A percentile compares a stretch with the other conserved stretches of the same genome.
Evolutionary conservation across 495 filamentous ascomycete genomes (phyloP).

Genomic region (Daldinia concentrica): DNA sequence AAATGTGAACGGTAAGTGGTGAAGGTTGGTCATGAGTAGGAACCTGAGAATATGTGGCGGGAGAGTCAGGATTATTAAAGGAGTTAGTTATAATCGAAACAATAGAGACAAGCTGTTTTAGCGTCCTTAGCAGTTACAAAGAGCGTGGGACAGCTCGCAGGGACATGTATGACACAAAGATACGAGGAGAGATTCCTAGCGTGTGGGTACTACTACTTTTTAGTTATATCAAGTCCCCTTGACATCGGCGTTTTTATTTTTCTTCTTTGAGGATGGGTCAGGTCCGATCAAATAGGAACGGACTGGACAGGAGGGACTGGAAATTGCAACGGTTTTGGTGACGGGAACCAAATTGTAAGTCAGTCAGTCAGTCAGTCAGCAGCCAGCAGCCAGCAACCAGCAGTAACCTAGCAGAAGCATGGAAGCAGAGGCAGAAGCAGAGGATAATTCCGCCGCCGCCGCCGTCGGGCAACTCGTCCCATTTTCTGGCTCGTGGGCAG

Average conservation of each 20-base stretch:
- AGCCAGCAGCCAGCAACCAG: background rate
- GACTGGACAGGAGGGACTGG: constrained; percentile 2
- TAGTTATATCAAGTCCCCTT: constrained; percentile 33
- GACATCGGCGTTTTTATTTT: constrained; percentile 9
- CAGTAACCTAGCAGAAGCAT: background rate
- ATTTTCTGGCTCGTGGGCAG: constrained; percentile 41
- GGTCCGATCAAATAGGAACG: constrained; percentile 23
- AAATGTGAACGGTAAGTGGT: constrained; percentile 39
- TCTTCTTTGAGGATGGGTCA: constrained; percentile 22
- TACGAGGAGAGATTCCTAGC: constrained; percentile 30
- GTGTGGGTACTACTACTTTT: constrained; percentile 38
- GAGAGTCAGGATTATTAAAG: constrained; percentile 35
- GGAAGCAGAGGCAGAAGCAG: no score
- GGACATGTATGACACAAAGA: constrained; percentile 40
- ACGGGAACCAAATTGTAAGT: constrained; percentile 26
- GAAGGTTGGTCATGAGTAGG: constrained; percentile 35
- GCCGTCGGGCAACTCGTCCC: constrained; percentile 36
- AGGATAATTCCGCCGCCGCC: constrained; percentile 36
- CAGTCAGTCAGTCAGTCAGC: constrained; percentile 6
- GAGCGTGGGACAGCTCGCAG: constrained; percentile 39
- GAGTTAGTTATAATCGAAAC: background rate
- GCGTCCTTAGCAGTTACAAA: constrained; percentile 38
- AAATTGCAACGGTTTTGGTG: constrained; percentile 22
- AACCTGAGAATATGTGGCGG: constrained; percentile 14
- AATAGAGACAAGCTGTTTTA: constrained; percentile 12